Percentiles rank a stretch among this genome's conserved stretches.
These are phyloP conservation scores for Kalanchoe fedtschenkoi DNA, from an alignment of 164 flowering plant species.

Conservation along the genomic window DNA sequence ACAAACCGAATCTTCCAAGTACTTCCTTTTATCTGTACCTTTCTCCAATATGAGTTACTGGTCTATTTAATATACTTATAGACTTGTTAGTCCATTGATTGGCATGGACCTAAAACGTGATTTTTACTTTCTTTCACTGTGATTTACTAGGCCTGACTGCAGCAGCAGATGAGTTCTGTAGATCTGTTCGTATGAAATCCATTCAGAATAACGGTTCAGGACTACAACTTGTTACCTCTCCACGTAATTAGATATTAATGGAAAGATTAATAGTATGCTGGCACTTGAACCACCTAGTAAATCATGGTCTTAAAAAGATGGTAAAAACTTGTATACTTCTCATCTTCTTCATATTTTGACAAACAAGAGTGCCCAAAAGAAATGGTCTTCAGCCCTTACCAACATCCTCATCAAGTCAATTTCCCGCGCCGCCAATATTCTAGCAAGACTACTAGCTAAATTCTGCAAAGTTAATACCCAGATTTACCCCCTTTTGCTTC, in stretches of 20 bases:
- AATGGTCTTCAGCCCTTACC: too few relatives aligned
- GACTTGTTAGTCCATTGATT: background rate
- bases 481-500: too few relatives aligned
- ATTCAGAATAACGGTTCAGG: background rate
- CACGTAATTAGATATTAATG: too few relatives aligned
- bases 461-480: too few relatives aligned
- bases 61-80: background rate
- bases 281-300: background rate
- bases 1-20: slow-evolving; percentile 15
- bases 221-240: background rate
- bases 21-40: slow-evolving; percentile 4
- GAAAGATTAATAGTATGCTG: too few relatives aligned
- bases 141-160: background rate
- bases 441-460: too few relatives aligned
- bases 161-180: background rate
- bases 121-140: background rate
- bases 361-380: background rate
- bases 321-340: background rate
- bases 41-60: background rate
- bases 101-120: background rate
- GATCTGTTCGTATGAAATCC: background rate
- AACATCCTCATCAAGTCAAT: too few relatives aligned
- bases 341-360: background rate
- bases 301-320: background rate
- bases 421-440: too few relatives aligned